Evolutionary conservation across 352 stramenopile species (phyloP), one percentile per base, ranked within the genome.

Genomic region (Phytophthora brassicae): DNA sequence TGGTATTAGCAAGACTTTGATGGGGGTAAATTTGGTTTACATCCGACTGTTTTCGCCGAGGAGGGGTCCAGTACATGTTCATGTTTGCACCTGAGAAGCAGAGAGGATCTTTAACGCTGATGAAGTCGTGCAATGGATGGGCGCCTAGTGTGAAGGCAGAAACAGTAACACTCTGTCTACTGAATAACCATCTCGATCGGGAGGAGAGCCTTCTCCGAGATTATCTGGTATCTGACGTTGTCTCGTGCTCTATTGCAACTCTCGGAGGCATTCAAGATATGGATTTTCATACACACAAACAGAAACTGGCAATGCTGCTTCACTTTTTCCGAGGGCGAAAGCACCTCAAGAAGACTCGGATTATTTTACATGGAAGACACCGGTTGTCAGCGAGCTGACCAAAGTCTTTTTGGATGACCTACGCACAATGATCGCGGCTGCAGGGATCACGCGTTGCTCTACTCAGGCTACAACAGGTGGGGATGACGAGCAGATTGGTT

Each of bases 91-190:
- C 29, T 8, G 28, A 53, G n/a, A 42, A 54, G 5, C 3, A 44
- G 1, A 4, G 56, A 1, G 70, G 56, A 52, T 55, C 54, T n/a
- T 29, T 74, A 9, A 74, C 70, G 16, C 50, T 64, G 0, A 49
- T 68, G 0, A 68, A 72, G 49, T 69, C 51, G 54, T 64, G 61
- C 48, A 54, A 23, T 3, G 53, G 29, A 8, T 69, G 52, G 48
- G 48, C 54, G 26, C 61, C 42, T 22, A 47, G 35, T 7, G 61
- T 64, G 23, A 55, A 57, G 14, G 35, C 14, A 2, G 36, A 57
- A 23, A 36, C 49, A 2, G 49, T 57, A 17, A 57, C 38, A 16
- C 4, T 24, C 4, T 52, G 26, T 14, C 45, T 52, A 1, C 16
- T 52, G 3, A 28, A 52, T 26, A 28, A 41, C 26, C 26, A 41